A percentile compares a stretch with the other conserved stretches of the same genome.
phyloP scores from a whole-genome alignment of 768 basidiomycete species.

The Amanita rubescens region DNA sequence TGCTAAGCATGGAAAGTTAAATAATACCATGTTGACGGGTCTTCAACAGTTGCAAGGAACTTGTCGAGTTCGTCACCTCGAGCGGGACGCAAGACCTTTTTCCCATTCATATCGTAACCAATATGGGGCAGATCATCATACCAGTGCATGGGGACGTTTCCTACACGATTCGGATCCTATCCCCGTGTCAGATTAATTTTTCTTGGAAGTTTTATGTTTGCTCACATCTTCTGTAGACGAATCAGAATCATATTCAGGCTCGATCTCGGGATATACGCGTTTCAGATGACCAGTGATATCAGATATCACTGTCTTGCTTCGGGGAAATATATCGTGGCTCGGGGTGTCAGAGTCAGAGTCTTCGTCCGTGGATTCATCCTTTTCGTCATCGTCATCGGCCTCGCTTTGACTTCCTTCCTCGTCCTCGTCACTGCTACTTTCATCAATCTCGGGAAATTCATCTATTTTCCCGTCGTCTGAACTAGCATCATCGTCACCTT shows the following conservation, averaged over 20 bases:
- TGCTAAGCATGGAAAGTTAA: background rate
- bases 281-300: slow-evolving; percentile 81
- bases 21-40: slow-evolving; percentile 79
- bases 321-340: slow-evolving; percentile 50
- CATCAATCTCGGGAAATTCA: slow-evolving; percentile 65
- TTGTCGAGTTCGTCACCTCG: slow-evolving; percentile 96
- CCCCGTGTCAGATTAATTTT: background rate
- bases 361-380: slow-evolving; percentile 29
- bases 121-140: slow-evolving; percentile 99
- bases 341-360: slow-evolving; percentile 36
- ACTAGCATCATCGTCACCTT: slow-evolving; percentile 44
- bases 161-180: slow-evolving; percentile 91
- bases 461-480: slow-evolving; percentile 58
- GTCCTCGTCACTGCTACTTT: slow-evolving; percentile 45
- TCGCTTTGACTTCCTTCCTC: slow-evolving; percentile 31
- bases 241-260: slow-evolving; percentile 86
- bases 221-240: slow-evolving; percentile 88
- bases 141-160: slow-evolving; percentile 95
- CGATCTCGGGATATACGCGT: slow-evolving; percentile 81
- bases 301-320: slow-evolving; percentile 63
- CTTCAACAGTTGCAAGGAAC: slow-evolving; percentile 90
- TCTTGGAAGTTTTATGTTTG: slow-evolving; percentile 7
- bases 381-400: slow-evolving; percentile 30
- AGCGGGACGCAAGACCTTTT: slow-evolving; percentile 88
- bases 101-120: slow-evolving; percentile 94